Conservation (phyloP, 768 basidiomycete species). For the Ramaria sp. region DNA sequence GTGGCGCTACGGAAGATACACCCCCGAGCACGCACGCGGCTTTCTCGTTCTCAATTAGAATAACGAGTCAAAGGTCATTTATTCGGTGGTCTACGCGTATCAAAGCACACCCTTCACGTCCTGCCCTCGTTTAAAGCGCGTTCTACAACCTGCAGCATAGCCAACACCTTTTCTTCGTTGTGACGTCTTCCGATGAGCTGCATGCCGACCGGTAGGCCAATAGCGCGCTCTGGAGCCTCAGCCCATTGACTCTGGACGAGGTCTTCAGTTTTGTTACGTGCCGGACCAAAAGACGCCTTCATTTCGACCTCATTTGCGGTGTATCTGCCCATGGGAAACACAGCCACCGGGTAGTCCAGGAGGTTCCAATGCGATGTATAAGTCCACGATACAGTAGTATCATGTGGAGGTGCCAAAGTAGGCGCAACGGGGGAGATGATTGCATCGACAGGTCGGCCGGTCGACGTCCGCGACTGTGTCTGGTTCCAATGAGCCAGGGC, state of each 20-base stretch:
- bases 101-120: too few species aligned
- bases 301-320: slow-evolving; percentile 15
- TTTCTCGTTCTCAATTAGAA: too few species aligned
- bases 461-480: slow-evolving; percentile 24
- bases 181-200: slow-evolving; percentile 41
- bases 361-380: slow-evolving; percentile 46
- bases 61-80: too few species aligned
- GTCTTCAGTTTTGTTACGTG: slow-evolving; percentile 28
- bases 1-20: too few species aligned
- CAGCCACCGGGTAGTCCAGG: slow-evolving; percentile 36
- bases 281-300: slow-evolving; percentile 12
- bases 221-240: slow-evolving; percentile 28
- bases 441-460: slow-evolving; percentile 37
- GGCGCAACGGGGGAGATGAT: slow-evolving; percentile 38
- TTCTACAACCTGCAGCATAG: slow-evolving; percentile 33
- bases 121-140: slow-evolving; percentile 8
- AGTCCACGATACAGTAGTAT: slow-evolving; percentile 37
- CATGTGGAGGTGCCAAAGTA: slow-evolving; percentile 38
- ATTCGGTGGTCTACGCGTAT: too few species aligned
- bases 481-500: slow-evolving; percentile 37
- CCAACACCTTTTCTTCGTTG: slow-evolving; percentile 40
- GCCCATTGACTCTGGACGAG: slow-evolving; percentile 30
- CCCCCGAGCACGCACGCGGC: too few species aligned
- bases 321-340: slow-evolving; percentile 35
- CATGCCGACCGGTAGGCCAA: slow-evolving; percentile 27